phyloP scores from a whole-genome alignment of 148 eudicot species.

The Rhododendron ovatum region DNA sequence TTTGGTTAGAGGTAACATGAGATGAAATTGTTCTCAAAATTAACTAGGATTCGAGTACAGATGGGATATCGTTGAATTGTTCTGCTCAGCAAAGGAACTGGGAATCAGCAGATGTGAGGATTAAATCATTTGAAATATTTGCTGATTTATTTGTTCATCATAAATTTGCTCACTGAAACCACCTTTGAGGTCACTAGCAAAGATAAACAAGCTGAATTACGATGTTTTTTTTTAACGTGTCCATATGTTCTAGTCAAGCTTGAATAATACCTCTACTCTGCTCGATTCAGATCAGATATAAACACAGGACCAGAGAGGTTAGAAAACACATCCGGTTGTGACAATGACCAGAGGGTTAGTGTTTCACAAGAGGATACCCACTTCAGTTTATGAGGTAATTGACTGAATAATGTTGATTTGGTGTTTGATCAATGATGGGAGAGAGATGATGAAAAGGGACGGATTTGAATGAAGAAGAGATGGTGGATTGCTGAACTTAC shows the following conservation, averaged over 20 bases:
- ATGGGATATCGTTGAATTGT: neutral
- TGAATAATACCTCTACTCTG: neutral
- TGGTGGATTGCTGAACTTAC: too few relatives aligned
- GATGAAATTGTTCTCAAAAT: neutral
- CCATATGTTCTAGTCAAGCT: neutral
- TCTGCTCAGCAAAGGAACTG: neutral
- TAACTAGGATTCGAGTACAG: neutral
- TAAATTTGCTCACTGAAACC: neutral
- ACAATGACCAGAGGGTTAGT: neutral
- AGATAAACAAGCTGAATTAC: neutral
- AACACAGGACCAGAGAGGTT: neutral
- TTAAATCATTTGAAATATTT: neutral
- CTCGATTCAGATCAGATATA: neutral
- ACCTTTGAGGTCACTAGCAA: neutral
- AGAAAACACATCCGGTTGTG: neutral
- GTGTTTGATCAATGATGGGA: too few relatives aligned
- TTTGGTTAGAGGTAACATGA: neutral
- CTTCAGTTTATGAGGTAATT: too few relatives aligned
- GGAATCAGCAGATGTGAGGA: neutral
- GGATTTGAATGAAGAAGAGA: too few relatives aligned
- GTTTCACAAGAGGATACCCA: neutral
- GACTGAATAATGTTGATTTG: too few relatives aligned
- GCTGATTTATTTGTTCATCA: neutral
- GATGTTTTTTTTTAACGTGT: neutral
- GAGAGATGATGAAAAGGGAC: too few relatives aligned